Base-by-base conservation (phyloP, 208 protist species). In the Wallacemonas rigidus region DNA sequence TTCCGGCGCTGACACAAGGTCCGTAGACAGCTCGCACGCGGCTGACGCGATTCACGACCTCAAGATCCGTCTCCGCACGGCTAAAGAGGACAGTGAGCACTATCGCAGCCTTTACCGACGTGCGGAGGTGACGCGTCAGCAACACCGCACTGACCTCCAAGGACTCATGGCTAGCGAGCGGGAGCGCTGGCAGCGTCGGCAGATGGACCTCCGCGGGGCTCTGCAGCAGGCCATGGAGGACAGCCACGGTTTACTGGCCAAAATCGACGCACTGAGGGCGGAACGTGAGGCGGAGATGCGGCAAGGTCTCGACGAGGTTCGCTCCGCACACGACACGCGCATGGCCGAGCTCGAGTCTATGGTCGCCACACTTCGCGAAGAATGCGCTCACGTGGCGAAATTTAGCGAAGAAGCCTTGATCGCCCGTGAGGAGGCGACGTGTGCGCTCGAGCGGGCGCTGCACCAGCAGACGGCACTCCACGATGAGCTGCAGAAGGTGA, bases 131-230 rank as follows among this genome's bases (percentile, higher is more conserved):
- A 82, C 79, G 50, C 93, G 92, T 50, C 86, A 89, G 35, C 72
- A 74, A 55, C 91, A 96, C 80, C 84, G 91, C 0, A 70, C 76
- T 47, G 88, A 96, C 45, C 75, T 96, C 35, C 88, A 80, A 15
- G 82, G 83, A 43, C 82, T 96, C 8, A 60, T 72, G 43, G 83
- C 91, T 55, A 91, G 86, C 70, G 87, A 93, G 71, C 87, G 82
- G 3, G 87, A 86, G 54, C 70, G 91, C 3, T 76, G 79, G n/a
- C 58, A 69, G 8, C 74, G 77, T 6, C 65, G 75, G 47, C 87
- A 94, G 71, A 87, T 93, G 35, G 62, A 56, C n/a, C 79, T 94
- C 64, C 85, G 86, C 1, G 51, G 41, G 14, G 75, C 88, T 68
- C 65, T 95, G n/a, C 56, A 81, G 53, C 77, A 80, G 4, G 53